phyloP scores from a whole-genome alignment of 1,284 basidiomycete genomes.

The Cryptococcus amylolentus region DNA sequence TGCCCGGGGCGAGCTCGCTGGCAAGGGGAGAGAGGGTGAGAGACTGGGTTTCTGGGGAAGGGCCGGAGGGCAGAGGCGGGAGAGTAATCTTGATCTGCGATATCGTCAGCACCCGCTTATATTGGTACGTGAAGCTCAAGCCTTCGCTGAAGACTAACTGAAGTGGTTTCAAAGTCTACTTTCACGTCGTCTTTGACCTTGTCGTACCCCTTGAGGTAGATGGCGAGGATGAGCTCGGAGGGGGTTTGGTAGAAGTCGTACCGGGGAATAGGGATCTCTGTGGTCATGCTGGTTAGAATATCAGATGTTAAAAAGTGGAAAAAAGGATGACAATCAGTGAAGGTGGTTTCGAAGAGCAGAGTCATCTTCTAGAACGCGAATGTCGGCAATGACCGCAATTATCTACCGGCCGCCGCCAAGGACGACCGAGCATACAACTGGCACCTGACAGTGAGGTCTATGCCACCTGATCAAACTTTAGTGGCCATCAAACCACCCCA shows the following conservation, averaged over 20 bases:
- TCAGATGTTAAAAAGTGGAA: neutral
- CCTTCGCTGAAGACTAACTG: constrained; percentile 51
- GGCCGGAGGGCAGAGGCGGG: constrained; percentile 57
- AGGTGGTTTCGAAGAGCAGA: neutral
- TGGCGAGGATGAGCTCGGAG: constrained; percentile 64
- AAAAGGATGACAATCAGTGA: neutral
- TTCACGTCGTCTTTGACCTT: constrained; percentile 60
- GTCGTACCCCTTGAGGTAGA: constrained; percentile 69
- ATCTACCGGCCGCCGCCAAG: too few species aligned
- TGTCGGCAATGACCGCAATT: too few species aligned
- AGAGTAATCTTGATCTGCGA: constrained; percentile 16
- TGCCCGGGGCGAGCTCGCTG: constrained; percentile 66
- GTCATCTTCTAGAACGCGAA: too few species aligned
- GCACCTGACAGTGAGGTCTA: too few species aligned
- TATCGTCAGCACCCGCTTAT: too few species aligned
- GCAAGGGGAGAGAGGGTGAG: constrained; percentile 61
- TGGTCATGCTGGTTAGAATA: neutral
- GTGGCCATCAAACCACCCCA: too few species aligned
- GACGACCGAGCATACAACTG: too few species aligned
- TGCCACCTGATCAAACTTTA: too few species aligned
- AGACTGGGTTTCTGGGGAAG: constrained; percentile 40
- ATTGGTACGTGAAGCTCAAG: constrained; percentile 1
- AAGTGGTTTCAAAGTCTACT: constrained; percentile 62
- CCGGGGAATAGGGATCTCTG: constrained; percentile 36
- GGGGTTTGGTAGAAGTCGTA: constrained; percentile 87